Conservation (phyloP, 1,139 yeast genomes). For the Kodamaea plutei region DNA sequence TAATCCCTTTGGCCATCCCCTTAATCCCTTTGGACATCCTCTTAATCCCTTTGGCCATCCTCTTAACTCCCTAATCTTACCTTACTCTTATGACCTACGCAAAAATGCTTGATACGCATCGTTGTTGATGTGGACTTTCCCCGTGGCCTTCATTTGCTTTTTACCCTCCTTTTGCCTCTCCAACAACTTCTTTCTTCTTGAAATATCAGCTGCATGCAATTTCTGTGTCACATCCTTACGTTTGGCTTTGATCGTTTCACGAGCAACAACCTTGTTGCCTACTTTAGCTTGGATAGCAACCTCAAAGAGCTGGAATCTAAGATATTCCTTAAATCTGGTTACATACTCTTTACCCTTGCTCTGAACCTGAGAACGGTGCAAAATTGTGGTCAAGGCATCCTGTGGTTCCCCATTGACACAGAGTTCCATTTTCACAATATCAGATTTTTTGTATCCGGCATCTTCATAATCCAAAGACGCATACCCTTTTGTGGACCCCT, state of each 20-base stretch:
- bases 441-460: conserved; percentile 76
- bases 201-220: conserved; percentile 89
- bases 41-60: no score
- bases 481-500: conserved; percentile 86
- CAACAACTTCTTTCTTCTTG: conserved; percentile 82
- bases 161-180: conserved; percentile 94
- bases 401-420: conserved; percentile 86
- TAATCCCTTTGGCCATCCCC: no score
- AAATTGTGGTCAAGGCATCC: conserved; percentile 88
- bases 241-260: conserved; percentile 91
- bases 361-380: conserved; percentile 78
- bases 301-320: conserved; percentile 81
- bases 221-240: conserved; percentile 90
- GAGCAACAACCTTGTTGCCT: conserved; percentile 75
- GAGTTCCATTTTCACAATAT: conserved; percentile 81
- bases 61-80: no score
- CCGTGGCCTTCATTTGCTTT: conserved; percentile 74
- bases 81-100: conserved; percentile 28
- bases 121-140: conserved; percentile 72
- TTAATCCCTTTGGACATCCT: no score
- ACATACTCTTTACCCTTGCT: conserved; percentile 79
- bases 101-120: conserved; percentile 80
- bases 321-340: conserved; percentile 69
- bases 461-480: conserved; percentile 96
- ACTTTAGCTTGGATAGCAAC: conserved; percentile 91